These are phyloP conservation scores for Solanum dulcamara DNA, from an alignment of 257 asterid genomes.

Conservation along the genomic window DNA sequence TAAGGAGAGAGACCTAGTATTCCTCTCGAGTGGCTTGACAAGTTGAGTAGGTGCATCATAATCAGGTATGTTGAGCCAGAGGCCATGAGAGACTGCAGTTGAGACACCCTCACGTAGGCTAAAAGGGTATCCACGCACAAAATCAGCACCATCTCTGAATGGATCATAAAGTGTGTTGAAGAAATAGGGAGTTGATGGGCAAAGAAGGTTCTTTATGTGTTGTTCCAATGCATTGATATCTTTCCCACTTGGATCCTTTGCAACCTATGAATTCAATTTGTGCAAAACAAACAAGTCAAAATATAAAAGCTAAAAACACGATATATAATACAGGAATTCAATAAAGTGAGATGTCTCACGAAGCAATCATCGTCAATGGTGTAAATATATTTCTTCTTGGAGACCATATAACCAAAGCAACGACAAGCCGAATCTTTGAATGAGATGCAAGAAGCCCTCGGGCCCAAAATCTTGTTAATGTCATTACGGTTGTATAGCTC, in stretches of 20 bases:
- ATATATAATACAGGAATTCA: neutral
- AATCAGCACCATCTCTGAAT: conserved; percentile 68
- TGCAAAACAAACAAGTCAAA: neutral
- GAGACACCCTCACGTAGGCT: conserved; percentile 86
- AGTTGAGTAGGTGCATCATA: conserved; percentile 98
- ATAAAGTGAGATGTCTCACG: conserved; percentile 19
- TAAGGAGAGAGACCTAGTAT: conserved; percentile 45
- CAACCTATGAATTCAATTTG: conserved; percentile 33
- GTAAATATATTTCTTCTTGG: conserved; percentile 91
- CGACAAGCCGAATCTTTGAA: conserved; percentile 96
- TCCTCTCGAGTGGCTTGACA: conserved; percentile 84
- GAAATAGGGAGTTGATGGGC: conserved; percentile 78
- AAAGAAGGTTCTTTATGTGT: conserved; percentile 69
- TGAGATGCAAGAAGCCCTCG: conserved; percentile 73
- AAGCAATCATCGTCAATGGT: conserved; percentile 95
- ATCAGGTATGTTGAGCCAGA: conserved; percentile 92
- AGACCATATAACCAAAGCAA: conserved; percentile 88
- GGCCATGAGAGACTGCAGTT: conserved; percentile 84
- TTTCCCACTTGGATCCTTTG: conserved; percentile 67
- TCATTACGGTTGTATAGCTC: conserved; percentile 80
- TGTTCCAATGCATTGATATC: conserved; percentile 70
- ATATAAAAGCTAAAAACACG: neutral
- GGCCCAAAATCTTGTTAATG: conserved; percentile 71
- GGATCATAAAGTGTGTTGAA: conserved; percentile 93
- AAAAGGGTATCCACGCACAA: conserved; percentile 92